These are phyloP conservation scores for Acephala macrosclerotiorum DNA, from an alignment of 2,329 filamentous ascomycete species.

Conservation along the genomic window DNA sequence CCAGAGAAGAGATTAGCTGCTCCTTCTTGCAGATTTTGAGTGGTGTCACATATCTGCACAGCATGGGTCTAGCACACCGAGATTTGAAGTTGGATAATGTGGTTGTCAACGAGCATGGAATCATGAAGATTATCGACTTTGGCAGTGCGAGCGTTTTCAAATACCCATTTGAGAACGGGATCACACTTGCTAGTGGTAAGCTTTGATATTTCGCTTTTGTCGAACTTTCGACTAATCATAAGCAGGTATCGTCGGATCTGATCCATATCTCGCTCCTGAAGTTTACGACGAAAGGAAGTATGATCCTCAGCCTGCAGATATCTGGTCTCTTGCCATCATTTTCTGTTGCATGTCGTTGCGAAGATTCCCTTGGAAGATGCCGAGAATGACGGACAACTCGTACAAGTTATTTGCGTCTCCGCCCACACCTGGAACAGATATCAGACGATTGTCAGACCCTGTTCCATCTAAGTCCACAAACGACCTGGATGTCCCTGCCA, in stretches of 20 bases:
- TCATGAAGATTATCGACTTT: conserved; percentile 99
- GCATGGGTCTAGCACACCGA: conserved; percentile 92
- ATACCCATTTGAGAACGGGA: conserved; percentile 94
- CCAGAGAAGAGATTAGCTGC: conserved; percentile 87
- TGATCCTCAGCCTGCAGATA: conserved; percentile 91
- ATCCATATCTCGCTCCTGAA: conserved; percentile 95
- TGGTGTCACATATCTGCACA: conserved; percentile 92
- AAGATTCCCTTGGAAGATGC: conserved; percentile 96
- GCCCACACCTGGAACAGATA: conserved; percentile 72
- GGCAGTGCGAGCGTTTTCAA: conserved; percentile 96
- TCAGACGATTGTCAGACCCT: conserved; percentile 35
- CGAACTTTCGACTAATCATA: conserved; percentile 21
- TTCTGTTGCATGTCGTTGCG: conserved; percentile 98
- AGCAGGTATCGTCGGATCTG: conserved; percentile 78
- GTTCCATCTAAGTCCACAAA: conserved; percentile 38
- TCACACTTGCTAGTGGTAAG: conserved; percentile 82
- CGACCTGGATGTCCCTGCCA: conserved; percentile 33
- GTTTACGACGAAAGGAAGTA: conserved; percentile 95
- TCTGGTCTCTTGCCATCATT: conserved; percentile 98
- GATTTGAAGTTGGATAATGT: conserved; percentile 98
- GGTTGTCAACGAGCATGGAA: conserved; percentile 92
- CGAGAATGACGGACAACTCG: conserved; percentile 89
- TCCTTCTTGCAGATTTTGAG: conserved; percentile 94
- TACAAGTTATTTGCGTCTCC: conserved; percentile 91
- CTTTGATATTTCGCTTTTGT: conserved; percentile 22